Percentiles rank a stretch among this genome's conserved stretches.
phyloP scores from a whole-genome alignment of 2,329 filamentous ascomycete species.

The Bisporella sp. region DNA sequence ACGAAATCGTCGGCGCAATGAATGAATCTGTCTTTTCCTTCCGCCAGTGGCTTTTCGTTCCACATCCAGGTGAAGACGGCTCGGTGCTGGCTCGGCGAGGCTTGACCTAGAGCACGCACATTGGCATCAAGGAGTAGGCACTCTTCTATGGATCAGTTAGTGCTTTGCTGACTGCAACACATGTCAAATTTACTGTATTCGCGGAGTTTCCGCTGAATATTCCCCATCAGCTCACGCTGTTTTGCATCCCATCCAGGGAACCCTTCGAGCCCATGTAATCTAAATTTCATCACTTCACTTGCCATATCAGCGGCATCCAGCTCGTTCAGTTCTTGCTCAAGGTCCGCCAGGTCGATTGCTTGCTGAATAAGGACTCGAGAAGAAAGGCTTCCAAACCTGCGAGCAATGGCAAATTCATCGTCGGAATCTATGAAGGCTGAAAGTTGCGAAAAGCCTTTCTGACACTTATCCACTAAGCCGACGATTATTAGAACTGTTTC shows the following conservation, averaged over 20 bases:
- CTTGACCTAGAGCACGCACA: constrained; percentile 3
- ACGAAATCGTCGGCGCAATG: constrained; percentile 10
- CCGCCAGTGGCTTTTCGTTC: constrained; percentile 3
- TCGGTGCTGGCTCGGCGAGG: constrained; percentile 2
- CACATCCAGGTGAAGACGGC: constrained; percentile 9
- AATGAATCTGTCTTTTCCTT: constrained; percentile 9
- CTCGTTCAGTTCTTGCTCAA: constrained; percentile 8
- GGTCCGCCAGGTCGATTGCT: constrained; percentile 5
- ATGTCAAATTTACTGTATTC: constrained; percentile 6
- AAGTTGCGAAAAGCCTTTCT: constrained; percentile 9
- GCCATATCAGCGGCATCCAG: constrained; percentile 8
- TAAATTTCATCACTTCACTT: background rate
- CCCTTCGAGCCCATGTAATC: background rate
- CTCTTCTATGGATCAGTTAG: too few species aligned
- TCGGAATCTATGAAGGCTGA: constrained; percentile 11
- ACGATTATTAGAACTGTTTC: background rate
- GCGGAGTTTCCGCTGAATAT: constrained; percentile 6
- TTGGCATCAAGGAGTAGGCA: background rate
- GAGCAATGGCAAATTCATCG: constrained; percentile 6
- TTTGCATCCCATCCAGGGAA: background rate
- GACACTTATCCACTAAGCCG: constrained; percentile 5
- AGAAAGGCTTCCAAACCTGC: constrained; percentile 10
- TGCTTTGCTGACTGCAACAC: too few species aligned
- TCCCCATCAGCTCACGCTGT: constrained; percentile 4
- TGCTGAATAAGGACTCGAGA: constrained; percentile 8